phyloP scores from a whole-genome alignment of 2,329 filamentous ascomycete genomes.

The Hypomyces perniciosus region DNA sequence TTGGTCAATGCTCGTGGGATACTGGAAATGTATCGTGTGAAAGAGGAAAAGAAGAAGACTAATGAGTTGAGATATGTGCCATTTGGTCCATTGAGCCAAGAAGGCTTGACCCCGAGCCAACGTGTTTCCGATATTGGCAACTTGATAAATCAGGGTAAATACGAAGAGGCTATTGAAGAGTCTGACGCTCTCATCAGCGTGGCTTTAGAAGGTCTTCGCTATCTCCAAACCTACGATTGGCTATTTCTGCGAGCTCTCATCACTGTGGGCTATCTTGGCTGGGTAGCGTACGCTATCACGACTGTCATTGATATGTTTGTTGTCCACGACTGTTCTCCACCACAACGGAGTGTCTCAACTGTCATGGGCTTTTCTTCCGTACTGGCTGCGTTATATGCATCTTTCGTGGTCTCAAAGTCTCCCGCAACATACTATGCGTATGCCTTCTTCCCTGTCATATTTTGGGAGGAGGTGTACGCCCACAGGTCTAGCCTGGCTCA shows the following conservation, averaged over 20 bases:
- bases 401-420: constrained; percentile 73
- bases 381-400: constrained; percentile 69
- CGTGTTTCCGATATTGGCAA: constrained; percentile 62
- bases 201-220: constrained; percentile 76
- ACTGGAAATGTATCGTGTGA: constrained; percentile 92
- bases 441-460: constrained; percentile 83
- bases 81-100: constrained; percentile 62
- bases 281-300: constrained; percentile 88
- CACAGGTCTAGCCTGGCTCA: constrained; percentile 62
- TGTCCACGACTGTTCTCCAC: constrained; percentile 60
- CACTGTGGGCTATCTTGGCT: constrained; percentile 85
- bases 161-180: constrained; percentile 72
- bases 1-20: constrained; percentile 81
- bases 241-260: constrained; percentile 85
- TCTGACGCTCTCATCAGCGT: constrained; percentile 71
- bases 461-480: constrained; percentile 94
- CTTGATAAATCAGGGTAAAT: constrained; percentile 59
- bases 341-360: constrained; percentile 55
- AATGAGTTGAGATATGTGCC: constrained; percentile 72
- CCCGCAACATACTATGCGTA: constrained; percentile 85
- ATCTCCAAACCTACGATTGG: constrained; percentile 98
- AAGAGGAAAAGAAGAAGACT: constrained; percentile 76
- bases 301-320: constrained; percentile 87
- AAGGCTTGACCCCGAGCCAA: constrained; percentile 56
- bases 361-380: constrained; percentile 66